Conservation (phyloP, 768 basidiomycete species). For the Cystofilobasidium capitatum region DNA sequence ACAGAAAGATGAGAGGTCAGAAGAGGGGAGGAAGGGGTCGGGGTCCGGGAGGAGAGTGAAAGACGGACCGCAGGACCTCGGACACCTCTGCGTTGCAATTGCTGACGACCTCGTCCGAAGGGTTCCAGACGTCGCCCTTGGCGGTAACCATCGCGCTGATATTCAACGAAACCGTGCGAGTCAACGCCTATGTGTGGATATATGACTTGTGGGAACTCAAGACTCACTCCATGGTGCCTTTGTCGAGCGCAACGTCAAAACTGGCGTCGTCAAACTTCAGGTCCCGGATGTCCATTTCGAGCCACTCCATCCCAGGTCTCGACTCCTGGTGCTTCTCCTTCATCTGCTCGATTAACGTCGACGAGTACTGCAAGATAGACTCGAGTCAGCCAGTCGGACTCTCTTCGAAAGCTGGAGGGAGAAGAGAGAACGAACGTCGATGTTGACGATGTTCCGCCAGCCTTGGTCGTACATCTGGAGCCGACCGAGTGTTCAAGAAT, state of each 20-base stretch:
- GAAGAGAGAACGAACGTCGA: constrained; percentile 51
- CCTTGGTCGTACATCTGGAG: constrained; percentile 62
- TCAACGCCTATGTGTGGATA: neutral
- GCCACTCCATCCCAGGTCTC: constrained; percentile 68
- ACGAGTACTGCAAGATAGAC: constrained; percentile 50
- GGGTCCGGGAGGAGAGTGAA: neutral
- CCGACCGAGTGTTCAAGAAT: neutral
- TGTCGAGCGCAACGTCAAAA: constrained; percentile 77
- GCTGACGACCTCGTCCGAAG: constrained; percentile 50
- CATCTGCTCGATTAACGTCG: constrained; percentile 68
- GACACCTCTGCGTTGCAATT: constrained; percentile 47
- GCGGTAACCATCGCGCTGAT: constrained; percentile 41
- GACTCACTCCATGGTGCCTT: constrained; percentile 45
- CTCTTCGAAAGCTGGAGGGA: neutral
- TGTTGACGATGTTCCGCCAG: constrained; percentile 67
- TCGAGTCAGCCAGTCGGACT: neutral
- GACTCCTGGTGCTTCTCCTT: constrained; percentile 44
- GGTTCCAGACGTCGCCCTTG: constrained; percentile 76
- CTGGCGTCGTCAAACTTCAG: constrained; percentile 52
- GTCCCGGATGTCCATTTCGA: constrained; percentile 70
- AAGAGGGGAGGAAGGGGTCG: neutral
- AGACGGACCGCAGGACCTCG: constrained; percentile 57
- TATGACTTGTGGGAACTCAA: neutral
- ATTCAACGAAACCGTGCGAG: neutral
- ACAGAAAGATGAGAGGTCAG: constrained; percentile 47